phyloP scores from a whole-genome alignment of 306 rosid species.

The Cucurbita argyrosperma region DNA sequence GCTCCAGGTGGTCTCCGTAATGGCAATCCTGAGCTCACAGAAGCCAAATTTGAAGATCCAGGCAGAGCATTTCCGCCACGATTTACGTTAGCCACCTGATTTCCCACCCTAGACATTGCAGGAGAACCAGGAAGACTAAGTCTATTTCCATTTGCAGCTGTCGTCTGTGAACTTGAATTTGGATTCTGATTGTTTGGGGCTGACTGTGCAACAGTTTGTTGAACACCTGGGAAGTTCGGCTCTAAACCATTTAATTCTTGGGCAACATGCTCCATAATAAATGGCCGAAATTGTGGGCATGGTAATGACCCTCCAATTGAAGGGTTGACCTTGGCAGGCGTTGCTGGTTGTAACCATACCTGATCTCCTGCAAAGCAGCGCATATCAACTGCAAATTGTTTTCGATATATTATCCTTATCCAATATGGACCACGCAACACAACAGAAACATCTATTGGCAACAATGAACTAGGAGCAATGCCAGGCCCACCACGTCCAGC shows the following conservation, averaged over 20 bases:
- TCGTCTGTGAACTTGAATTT: constrained; percentile 40
- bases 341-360: constrained; percentile 99
- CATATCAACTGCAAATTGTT: constrained; percentile 96
- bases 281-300: constrained; percentile 97
- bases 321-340: constrained; percentile 86
- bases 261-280: constrained; percentile 98
- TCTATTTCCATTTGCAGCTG: constrained; percentile 73
- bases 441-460: constrained; percentile 98
- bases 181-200: constrained; percentile 52
- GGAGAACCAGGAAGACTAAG: constrained; percentile 55
- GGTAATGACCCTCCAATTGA: constrained; percentile 87
- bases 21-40: constrained; percentile 45
- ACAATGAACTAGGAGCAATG: constrained; percentile 91
- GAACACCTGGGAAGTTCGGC: constrained; percentile 57
- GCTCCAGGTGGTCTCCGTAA: constrained; percentile 78
- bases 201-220: constrained; percentile 60
- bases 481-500: constrained; percentile 97
- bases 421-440: constrained; percentile 97
- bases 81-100: constrained; percentile 55
- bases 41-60: constrained; percentile 68
- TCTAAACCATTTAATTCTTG: constrained; percentile 92
- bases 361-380: constrained; percentile 99
- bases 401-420: constrained; percentile 89
- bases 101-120: constrained; percentile 60
- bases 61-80: constrained; percentile 73